Evolutionary conservation across 306 rosid species (phyloP).

Genomic region (Leucaena leucocephala): DNA sequence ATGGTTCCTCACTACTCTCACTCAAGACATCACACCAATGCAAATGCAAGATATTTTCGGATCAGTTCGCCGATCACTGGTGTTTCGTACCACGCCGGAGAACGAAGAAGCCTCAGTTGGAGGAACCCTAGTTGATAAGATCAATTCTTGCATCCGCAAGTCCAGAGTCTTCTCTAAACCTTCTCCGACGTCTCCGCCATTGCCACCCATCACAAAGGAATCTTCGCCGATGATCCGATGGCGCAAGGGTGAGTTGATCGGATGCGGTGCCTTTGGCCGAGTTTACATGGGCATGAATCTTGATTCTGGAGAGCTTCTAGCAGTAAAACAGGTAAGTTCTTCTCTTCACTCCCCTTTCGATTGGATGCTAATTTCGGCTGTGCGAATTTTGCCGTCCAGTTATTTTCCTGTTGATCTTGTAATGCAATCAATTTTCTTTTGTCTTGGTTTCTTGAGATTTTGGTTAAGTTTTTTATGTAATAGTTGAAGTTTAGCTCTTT

Average conservation of each 20-base stretch:
- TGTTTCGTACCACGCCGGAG: constrained; percentile 76
- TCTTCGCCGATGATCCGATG: constrained; percentile 79
- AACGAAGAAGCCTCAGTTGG: constrained; percentile 58
- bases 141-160: constrained; percentile 72
- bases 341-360: background rate
- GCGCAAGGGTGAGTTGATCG: constrained; percentile 98
- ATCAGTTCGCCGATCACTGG: constrained; percentile 97
- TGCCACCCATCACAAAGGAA: constrained; percentile 48
- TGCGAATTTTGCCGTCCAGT: background rate
- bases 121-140: constrained; percentile 78
- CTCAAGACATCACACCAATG: background rate
- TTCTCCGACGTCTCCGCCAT: constrained; percentile 49
- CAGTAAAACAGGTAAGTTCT: constrained; percentile 81
- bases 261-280: constrained; percentile 98
- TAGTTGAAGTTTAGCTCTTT: constrained; percentile 1
- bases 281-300: constrained; percentile 99
- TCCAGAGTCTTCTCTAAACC: constrained; percentile 86
- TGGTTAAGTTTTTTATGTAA: background rate
- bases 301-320: constrained; percentile 98
- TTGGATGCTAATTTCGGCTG: constrained; percentile 9
- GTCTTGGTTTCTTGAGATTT: constrained; percentile 4
- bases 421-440: background rate
- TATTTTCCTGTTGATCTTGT: background rate
- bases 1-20: constrained; percentile 23
- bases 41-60: constrained; percentile 93